Conservation (phyloP, 257 asterid species). For the Petunia axillaris region DNA sequence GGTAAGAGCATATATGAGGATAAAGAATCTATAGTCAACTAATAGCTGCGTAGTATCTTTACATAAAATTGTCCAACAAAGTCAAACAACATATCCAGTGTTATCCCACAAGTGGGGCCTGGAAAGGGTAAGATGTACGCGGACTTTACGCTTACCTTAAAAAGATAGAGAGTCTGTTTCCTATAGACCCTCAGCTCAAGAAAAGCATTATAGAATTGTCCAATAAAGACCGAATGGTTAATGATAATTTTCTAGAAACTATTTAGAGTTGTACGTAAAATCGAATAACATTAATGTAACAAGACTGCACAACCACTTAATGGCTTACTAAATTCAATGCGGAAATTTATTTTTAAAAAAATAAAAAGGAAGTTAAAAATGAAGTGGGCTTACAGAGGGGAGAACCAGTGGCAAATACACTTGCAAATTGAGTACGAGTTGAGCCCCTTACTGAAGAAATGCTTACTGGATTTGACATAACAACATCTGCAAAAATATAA, state of each 20-base stretch:
- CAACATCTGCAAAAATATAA: constrained; percentile 34
- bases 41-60: neutral
- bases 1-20: neutral
- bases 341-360: neutral
- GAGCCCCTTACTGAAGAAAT: constrained; percentile 24
- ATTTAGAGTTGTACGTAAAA: too few species aligned
- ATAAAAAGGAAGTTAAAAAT: neutral
- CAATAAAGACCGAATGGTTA: too few species aligned
- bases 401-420: constrained; percentile 44
- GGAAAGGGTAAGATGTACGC: too few species aligned
- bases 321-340: neutral
- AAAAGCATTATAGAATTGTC: too few species aligned
- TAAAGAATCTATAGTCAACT: neutral
- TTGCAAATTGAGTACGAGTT: constrained; percentile 32
- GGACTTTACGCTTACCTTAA: too few species aligned
- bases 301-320: too few species aligned
- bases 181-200: too few species aligned
- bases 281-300: too few species aligned
- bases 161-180: too few species aligned
- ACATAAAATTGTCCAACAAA: neutral
- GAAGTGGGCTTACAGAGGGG: constrained; percentile 39
- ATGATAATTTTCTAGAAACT: too few species aligned
- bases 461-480: constrained; percentile 28
- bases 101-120: too few species aligned
- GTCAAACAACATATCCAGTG: neutral